These are phyloP conservation scores for Colletotrichum abscissum DNA, from an alignment of 2,329 filamentous ascomycete genomes.

Conservation along the genomic window DNA sequence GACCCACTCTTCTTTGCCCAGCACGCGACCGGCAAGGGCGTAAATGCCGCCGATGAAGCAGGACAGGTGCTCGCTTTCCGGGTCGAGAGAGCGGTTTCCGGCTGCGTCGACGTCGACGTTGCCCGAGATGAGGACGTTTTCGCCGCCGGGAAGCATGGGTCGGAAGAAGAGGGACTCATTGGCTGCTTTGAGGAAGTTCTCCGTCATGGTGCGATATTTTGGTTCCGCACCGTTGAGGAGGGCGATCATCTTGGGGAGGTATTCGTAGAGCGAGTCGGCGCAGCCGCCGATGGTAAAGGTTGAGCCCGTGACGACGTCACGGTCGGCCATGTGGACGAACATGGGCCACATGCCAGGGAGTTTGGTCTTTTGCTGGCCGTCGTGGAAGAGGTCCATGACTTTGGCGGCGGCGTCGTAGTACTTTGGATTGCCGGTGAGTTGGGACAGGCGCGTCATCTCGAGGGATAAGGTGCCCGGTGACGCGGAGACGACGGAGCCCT, in stretches of 20 bases:
- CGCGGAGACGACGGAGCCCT: constrained; percentile 54
- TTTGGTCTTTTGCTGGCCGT: constrained; percentile 72
- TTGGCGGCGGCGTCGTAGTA: constrained; percentile 79
- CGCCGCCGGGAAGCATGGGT: constrained; percentile 60
- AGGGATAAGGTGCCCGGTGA: constrained; percentile 74
- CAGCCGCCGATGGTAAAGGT: constrained; percentile 51
- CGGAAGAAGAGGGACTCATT: constrained; percentile 70
- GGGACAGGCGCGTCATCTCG: constrained; percentile 79
- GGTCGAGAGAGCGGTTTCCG: constrained; percentile 33
- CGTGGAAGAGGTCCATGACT: constrained; percentile 75
- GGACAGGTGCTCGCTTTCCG: constrained; percentile 59
- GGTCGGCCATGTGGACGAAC: constrained; percentile 67
- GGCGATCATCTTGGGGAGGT: constrained; percentile 59
- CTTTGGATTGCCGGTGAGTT: constrained; percentile 77
- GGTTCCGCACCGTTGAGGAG: constrained; percentile 67
- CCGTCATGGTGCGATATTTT: constrained; percentile 69
- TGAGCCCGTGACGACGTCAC: constrained; percentile 46
- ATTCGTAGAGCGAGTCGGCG: constrained; percentile 56
- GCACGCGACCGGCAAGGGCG: constrained; percentile 58
- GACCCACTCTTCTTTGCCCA: constrained; percentile 53
- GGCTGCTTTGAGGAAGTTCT: constrained; percentile 63
- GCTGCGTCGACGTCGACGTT: constrained; percentile 40
- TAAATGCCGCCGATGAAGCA: constrained; percentile 65
- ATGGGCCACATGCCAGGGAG: constrained; percentile 82
- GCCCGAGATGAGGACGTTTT: constrained; percentile 69